Percentiles rank a stretch among this genome's conserved stretches.
Evolutionary conservation across 2,329 filamentous ascomycete genomes (phyloP).

Genomic region (Beauveria varroae): DNA sequence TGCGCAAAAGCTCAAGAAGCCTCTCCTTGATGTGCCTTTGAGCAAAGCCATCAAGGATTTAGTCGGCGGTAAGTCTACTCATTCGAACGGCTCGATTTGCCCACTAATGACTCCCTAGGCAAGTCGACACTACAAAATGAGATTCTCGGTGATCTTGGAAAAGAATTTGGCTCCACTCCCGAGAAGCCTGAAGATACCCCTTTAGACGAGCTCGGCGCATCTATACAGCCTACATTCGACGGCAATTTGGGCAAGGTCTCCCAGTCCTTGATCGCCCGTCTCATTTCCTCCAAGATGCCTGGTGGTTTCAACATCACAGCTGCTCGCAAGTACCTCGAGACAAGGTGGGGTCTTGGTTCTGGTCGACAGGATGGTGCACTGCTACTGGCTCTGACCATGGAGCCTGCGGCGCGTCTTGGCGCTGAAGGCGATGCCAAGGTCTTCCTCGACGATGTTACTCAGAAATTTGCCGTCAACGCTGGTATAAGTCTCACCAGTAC

Average conservation of each 20-base stretch:
- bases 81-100: background rate
- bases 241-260: conserved; percentile 97
- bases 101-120: conserved; percentile 41
- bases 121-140: conserved; percentile 99
- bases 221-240: conserved; percentile 98
- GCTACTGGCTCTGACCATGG: conserved; percentile 83
- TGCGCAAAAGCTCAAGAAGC: conserved; percentile 97
- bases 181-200: conserved; percentile 98
- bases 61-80: conserved; percentile 71
- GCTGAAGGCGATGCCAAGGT: conserved; percentile 87
- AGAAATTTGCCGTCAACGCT: conserved; percentile 80
- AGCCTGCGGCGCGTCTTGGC: conserved; percentile 79
- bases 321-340: conserved; percentile 90
- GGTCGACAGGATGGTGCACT: conserved; percentile 90
- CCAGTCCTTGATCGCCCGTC: conserved; percentile 80
- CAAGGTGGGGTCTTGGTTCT: conserved; percentile 77
- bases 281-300: conserved; percentile 99
- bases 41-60: conserved; percentile 98
- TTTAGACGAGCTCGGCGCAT: conserved; percentile 85
- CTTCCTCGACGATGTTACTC: conserved; percentile 79
- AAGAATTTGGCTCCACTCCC: conserved; percentile 95
- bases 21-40: conserved; percentile 76
- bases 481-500: conserved; percentile 78
- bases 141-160: conserved; percentile 93
- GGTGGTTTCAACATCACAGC: conserved; percentile 98